Conservation (phyloP, 176 grass and related monocot genomes). For the Musa beccarii region DNA sequence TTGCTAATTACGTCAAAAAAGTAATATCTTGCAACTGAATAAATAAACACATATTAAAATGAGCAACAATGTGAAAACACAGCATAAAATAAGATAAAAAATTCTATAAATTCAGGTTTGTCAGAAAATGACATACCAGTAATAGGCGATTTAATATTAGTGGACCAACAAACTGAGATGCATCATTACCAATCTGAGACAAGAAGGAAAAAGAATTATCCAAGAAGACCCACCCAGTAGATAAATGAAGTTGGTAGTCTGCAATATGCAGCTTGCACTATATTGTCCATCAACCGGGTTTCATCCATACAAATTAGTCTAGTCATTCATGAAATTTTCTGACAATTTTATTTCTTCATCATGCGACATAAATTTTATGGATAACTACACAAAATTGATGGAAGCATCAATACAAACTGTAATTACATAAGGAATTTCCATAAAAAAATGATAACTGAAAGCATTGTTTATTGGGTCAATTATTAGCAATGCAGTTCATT, state of each 20-base stretch:
- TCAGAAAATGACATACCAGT: slow-evolving; percentile 39
- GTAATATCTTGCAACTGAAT: neutral
- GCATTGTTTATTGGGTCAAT: no score
- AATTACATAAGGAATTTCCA: no score
- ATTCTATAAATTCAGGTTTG: slow-evolving; percentile 17
- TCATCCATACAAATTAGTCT: no score
- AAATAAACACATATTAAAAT: neutral
- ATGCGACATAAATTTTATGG: no score
- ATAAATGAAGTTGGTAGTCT: neutral
- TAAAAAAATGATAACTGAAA: no score
- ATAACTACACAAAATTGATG: no score
- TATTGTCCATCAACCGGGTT: no score
- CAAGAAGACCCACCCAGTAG: neutral
- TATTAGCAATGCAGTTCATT: neutral
- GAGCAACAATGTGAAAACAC: neutral
- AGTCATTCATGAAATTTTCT: neutral
- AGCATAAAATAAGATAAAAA: neutral
- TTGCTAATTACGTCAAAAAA: neutral
- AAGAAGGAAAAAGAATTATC: neutral
- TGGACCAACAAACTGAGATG: slow-evolving; percentile 95
- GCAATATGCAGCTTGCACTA: neutral
- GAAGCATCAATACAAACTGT: no score
- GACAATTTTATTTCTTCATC: no score
- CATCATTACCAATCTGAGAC: slow-evolving; percentile 86
- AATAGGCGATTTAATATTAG: slow-evolving; percentile 71